Evolutionary conservation across 2,329 filamentous ascomycete species (phyloP), one percentile per base, ranked within the genome.

Genomic region (Didymella pomorum): DNA sequence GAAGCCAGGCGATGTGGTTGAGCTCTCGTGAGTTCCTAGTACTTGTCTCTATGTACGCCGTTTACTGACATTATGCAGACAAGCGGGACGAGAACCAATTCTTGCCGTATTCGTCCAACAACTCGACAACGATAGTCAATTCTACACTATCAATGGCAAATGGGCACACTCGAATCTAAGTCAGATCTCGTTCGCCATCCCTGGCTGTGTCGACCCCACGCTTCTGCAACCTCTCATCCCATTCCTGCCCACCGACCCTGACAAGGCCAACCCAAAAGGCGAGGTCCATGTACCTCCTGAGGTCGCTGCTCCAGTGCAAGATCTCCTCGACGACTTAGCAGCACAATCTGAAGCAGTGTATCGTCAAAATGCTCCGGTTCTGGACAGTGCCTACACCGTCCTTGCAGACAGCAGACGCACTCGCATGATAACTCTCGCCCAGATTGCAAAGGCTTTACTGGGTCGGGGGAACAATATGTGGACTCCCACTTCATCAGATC

Each of bases 81-180:
- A 72, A 60, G 35, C 73, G 67, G 66, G 66, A 2, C 67, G 67
- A 20, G 77, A 80, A 52, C 75, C 76, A n/a, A 71, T 82, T 14
- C 71, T 85, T 45, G 83, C 79, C 4, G 79, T 86, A 26, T 84
- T 80, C 60, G 74, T 84, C 4, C 78, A 79, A 45, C 72, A 79
- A 41, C 37, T 82, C 21, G 73, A 71, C 2, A 63, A 31, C 3
- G 66, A 76, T 26, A 76, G 72, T 33, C 83, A 85, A 55, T 83
- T 82, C 66, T 82, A 82, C 66, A 81, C 79, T 7, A 78, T 82
- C 67, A 75, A 79, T 48, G 84, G 83, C 10, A 78, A 76, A 58
- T 85, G 82, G 82, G 58, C 77, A 20, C 77, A 82, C 62, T 66
- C 74, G 16, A 51, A 21, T 3, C 68, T 78, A 4, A 70, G 65